phyloP scores from a whole-genome alignment of 805 yeast species.

The Suhomyces tanzawaensis region DNA sequence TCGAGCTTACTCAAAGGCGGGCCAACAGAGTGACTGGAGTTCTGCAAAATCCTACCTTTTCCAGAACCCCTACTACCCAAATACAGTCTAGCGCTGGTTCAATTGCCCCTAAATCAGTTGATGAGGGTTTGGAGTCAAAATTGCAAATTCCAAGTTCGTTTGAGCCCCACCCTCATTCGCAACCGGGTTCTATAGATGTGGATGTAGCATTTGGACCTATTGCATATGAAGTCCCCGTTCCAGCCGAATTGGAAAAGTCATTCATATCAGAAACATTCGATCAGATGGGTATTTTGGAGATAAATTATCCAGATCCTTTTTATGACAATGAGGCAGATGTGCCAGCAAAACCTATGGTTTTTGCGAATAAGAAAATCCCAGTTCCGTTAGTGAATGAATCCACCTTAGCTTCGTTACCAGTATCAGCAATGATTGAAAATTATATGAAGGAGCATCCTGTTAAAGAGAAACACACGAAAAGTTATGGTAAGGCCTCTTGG shows the following conservation, averaged over 20 bases:
- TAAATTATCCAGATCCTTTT: constrained; percentile 61
- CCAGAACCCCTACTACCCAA: too few species aligned
- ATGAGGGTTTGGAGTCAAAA: too few species aligned
- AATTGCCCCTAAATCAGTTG: too few species aligned
- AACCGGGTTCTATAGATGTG: not conserved
- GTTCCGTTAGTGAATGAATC: constrained; percentile 38
- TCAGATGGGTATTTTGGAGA: constrained; percentile 44
- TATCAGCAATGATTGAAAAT: constrained; percentile 5
- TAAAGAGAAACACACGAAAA: not conserved
- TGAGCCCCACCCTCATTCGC: constrained; percentile 2
- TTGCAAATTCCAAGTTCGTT: constrained; percentile 17
- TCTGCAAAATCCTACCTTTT: too few species aligned
- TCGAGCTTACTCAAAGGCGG: constrained; percentile 19
- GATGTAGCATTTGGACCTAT: constrained; percentile 2
- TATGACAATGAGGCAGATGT: constrained; percentile 55
- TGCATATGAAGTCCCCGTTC: constrained; percentile 21
- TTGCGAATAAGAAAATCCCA: constrained; percentile 63
- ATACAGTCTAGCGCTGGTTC: too few species aligned
- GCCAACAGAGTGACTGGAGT: too few species aligned
- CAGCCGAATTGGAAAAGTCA: constrained; percentile 15
- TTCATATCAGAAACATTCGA: constrained; percentile 33
- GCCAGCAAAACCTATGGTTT: constrained; percentile 53
- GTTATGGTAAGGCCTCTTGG: constrained; percentile 42
- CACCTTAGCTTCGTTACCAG: constrained; percentile 4
- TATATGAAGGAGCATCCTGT: not conserved